A percentile compares a stretch with the other conserved stretches of the same genome.
Conservation (phyloP, 2,329 filamentous ascomycete species). For the Colletotrichum orbiculare region DNA sequence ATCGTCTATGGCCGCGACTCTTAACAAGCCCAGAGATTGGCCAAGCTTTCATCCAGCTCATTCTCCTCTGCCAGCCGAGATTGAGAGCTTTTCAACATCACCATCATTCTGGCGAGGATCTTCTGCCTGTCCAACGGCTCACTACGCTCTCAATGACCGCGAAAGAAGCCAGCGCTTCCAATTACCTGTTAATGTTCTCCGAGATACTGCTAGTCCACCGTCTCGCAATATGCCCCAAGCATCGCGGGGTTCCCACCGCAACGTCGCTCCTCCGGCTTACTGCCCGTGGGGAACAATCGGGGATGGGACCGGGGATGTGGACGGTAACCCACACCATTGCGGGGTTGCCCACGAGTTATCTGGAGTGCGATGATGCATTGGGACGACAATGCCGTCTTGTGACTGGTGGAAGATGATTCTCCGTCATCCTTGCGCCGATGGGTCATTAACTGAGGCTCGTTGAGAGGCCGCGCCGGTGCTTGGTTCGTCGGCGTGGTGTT, state of each 20-base stretch:
- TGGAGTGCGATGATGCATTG: neutral
- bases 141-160: neutral
- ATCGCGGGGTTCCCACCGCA: conserved; percentile 29
- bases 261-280: conserved; percentile 20
- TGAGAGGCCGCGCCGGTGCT: neutral
- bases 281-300: conserved; percentile 25
- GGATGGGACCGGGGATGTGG: conserved; percentile 14
- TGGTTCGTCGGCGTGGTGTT: neutral
- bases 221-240: neutral
- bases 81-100: too few species aligned
- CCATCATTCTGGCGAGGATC: too few species aligned
- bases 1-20: too few species aligned
- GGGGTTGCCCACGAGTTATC: neutral
- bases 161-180: neutral
- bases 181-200: neutral
- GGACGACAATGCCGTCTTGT: neutral
- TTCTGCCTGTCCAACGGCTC: too few species aligned
- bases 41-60: too few species aligned
- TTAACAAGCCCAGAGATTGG: too few species aligned
- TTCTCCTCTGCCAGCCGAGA: too few species aligned
- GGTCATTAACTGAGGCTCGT: conserved; percentile 4
- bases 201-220: neutral
- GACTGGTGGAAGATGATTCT: conserved; percentile 23
- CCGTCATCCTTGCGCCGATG: neutral
- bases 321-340: neutral